Evolutionary conservation across 805 yeast genomes (phyloP).

Genomic region (Saccharomycopsis schoenii): DNA sequence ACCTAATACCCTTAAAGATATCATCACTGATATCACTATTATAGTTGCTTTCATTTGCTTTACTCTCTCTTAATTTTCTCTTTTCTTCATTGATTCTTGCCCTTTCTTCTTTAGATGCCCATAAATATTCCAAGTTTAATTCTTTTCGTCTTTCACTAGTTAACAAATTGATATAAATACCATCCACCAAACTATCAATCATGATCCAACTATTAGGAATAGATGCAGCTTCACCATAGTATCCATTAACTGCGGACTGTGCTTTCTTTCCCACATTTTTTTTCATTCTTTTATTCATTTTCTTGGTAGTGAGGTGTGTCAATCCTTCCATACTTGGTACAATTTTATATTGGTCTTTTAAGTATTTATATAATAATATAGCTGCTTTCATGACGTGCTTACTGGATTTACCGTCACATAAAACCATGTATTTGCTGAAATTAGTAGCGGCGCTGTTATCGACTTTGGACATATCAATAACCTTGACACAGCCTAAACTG

Average conservation of each 20-base stretch:
- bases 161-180: conserved; percentile 60
- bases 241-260: conserved; percentile 42
- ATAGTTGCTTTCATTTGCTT: conserved; percentile 3
- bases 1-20: conserved; percentile 34
- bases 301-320: conserved; percentile 45
- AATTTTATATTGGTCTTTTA: conserved; percentile 42
- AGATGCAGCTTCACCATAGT: conserved; percentile 36
- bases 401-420: conserved; percentile 68
- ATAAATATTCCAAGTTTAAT: conserved; percentile 62
- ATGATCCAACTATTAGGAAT: conserved; percentile 73
- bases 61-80: conserved; percentile 7
- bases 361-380: conserved; percentile 40
- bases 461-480: conserved; percentile 51
- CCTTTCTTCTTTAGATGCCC: conserved; percentile 39
- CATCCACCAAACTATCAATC: conserved; percentile 56
- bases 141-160: conserved; percentile 59
- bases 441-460: conserved; percentile 30
- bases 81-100: conserved; percentile 22
- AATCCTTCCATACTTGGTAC: conserved; percentile 64
- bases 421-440: conserved; percentile 40
- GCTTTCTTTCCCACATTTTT: conserved; percentile 44
- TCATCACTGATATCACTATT: conserved; percentile 23
- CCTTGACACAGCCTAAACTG: conserved; percentile 51
- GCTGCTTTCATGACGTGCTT: conserved; percentile 70
- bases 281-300: conserved; percentile 41